Conservation (phyloP, 257 asterid genomes). For the Misopates orontium region DNA sequence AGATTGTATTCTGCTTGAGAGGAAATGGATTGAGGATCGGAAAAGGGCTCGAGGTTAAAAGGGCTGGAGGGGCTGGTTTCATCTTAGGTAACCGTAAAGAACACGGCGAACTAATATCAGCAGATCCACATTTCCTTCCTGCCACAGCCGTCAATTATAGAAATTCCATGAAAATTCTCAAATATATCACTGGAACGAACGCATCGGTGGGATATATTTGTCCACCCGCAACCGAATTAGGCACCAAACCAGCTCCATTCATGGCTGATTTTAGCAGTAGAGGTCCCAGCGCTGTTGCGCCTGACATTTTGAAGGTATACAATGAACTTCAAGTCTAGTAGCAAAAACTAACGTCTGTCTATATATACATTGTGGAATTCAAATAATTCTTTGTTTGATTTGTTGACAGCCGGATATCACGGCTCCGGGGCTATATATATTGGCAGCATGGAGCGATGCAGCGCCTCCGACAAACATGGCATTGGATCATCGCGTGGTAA, state of each 20-base stretch:
- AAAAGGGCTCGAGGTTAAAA: slow-evolving; percentile 79
- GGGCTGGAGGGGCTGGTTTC: slow-evolving; percentile 83
- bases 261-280: slow-evolving; percentile 62
- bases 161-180: slow-evolving; percentile 36
- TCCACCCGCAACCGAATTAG: slow-evolving; percentile 37
- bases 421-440: slow-evolving; percentile 81
- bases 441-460: slow-evolving; percentile 98
- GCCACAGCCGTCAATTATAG: slow-evolving; percentile 52
- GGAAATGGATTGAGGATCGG: slow-evolving; percentile 77
- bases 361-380: too few relatives aligned
- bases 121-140: slow-evolving; percentile 56
- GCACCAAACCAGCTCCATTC: slow-evolving; percentile 55
- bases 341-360: too few relatives aligned
- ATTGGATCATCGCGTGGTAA: slow-evolving; percentile 54
- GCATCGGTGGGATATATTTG: slow-evolving; percentile 37
- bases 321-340: neutral
- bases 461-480: slow-evolving; percentile 69
- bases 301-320: slow-evolving; percentile 61
- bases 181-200: slow-evolving; percentile 40
- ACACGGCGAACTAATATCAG: slow-evolving; percentile 45
- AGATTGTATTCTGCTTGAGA: slow-evolving; percentile 73
- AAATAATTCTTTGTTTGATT: too few relatives aligned
- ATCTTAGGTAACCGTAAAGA: slow-evolving; percentile 61
- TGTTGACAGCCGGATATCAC: slow-evolving; percentile 82
- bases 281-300: slow-evolving; percentile 50